Evolutionary conservation across 352 stramenopile genomes (phyloP).

Genomic region (Phytopythium ostracodes): DNA sequence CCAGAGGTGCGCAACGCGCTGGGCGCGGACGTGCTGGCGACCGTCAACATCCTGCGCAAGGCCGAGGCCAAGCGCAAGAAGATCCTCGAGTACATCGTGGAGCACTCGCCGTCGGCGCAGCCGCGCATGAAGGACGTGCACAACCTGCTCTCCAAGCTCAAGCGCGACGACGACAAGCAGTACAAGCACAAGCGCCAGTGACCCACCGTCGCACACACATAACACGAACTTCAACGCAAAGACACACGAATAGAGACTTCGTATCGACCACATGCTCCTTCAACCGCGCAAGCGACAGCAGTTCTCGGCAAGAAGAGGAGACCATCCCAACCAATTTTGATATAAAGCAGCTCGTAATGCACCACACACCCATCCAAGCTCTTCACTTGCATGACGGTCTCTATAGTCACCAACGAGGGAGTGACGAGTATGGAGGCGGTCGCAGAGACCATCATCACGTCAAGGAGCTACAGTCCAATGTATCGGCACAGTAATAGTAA

Average conservation of each 20-base stretch:
- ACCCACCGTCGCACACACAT: neutral
- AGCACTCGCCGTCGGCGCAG: constrained; percentile 21
- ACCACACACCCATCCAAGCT: no score
- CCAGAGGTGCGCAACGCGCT: constrained; percentile 29
- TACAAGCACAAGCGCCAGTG: neutral
- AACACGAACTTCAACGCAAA: neutral
- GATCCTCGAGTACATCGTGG: constrained; percentile 33
- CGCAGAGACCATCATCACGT: no score
- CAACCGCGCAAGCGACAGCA: no score
- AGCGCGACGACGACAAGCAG: constrained; percentile 11
- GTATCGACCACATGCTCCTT: neutral
- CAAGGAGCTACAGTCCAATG: no score
- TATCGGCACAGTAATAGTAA: constrained; percentile 17
- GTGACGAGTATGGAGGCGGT: no score
- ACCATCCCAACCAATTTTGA: neutral
- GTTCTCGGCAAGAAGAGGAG: no score
- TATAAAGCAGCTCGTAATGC: neutral
- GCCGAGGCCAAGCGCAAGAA: constrained; percentile 24
- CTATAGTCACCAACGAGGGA: no score
- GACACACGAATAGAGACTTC: neutral
- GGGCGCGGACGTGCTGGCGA: constrained; percentile 19
- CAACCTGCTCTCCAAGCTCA: constrained; percentile 28
- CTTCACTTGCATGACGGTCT: no score
- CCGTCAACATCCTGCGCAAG: constrained; percentile 25
- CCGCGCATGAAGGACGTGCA: constrained; percentile 35